Evolutionary conservation across 495 filamentous ascomycete species (phyloP).

Genomic region (Terfezia boudieri): DNA sequence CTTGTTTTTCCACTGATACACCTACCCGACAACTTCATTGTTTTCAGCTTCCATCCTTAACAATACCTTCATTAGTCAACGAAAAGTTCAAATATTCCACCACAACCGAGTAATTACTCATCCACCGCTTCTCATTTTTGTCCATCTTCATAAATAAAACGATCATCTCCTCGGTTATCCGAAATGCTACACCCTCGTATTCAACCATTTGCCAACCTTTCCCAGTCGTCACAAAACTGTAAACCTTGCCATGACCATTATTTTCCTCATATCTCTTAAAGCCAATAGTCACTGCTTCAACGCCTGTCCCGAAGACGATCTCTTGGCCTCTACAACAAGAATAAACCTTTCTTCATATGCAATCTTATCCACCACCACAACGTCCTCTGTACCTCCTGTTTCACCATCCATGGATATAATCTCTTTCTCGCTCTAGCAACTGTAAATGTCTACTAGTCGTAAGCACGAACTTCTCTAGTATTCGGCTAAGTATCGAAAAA

Average conservation of each 20-base stretch:
- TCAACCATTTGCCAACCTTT: constrained; percentile 2
- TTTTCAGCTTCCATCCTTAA: too few relatives aligned
- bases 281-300: constrained; percentile 3
- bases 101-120: constrained; percentile 1
- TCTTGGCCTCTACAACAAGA: constrained; percentile 3
- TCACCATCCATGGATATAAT: constrained; percentile 1
- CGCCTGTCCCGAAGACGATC: constrained; percentile 1
- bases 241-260: not conserved
- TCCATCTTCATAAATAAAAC: not conserved
- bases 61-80: not conserved
- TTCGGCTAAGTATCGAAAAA: constrained; percentile 2
- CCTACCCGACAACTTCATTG: too few relatives aligned
- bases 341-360: constrained; percentile 1
- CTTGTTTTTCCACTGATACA: too few relatives aligned
- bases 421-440: constrained; percentile 2
- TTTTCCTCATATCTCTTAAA: constrained; percentile 3
- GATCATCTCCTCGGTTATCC: not conserved
- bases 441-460: constrained; percentile 1
- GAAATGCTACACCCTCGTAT: not conserved
- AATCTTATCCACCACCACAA: constrained; percentile 3
- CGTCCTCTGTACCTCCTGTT: not conserved
- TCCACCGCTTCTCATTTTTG: not conserved
- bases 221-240: constrained; percentile 2
- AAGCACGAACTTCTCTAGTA: constrained; percentile 5
- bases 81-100: not conserved